phyloP scores from a whole-genome alignment of 805 yeast genomes.

The Pichia insulana region DNA sequence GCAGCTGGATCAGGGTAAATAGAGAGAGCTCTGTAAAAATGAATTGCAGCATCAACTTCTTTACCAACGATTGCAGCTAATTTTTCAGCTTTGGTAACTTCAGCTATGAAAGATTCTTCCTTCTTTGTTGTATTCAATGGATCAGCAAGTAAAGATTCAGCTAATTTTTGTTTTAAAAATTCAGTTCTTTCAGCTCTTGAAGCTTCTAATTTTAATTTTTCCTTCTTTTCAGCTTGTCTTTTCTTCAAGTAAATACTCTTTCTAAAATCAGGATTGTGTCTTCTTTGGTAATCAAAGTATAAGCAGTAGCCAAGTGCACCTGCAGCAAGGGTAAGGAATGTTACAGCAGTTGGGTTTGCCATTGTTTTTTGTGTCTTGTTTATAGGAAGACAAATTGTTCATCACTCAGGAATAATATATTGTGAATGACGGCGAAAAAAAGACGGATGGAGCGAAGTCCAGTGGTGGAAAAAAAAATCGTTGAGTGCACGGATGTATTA shows the following conservation, averaged over 20 bases:
- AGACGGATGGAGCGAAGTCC: neutral
- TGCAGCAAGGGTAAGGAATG: conserved; percentile 29
- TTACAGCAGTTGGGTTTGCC: conserved; percentile 11
- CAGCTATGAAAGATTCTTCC: conserved; percentile 73
- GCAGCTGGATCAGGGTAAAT: conserved; percentile 95
- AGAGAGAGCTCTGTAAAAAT: conserved; percentile 86
- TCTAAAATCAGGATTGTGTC: conserved; percentile 77
- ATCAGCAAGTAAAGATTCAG: conserved; percentile 53
- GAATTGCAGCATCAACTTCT: conserved; percentile 76
- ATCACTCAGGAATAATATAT: no score
- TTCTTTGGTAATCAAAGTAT: conserved; percentile 89
- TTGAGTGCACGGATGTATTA: neutral
- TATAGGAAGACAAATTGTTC: no score
- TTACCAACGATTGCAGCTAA: conserved; percentile 56
- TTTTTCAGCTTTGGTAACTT: conserved; percentile 81
- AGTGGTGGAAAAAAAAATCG: neutral
- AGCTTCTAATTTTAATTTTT: conserved; percentile 45
- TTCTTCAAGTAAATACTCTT: conserved; percentile 56
- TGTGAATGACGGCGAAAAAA: neutral
- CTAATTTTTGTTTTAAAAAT: conserved; percentile 52
- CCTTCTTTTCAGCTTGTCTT: conserved; percentile 50
- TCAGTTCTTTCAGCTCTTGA: conserved; percentile 53
- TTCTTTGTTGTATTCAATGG: conserved; percentile 62
- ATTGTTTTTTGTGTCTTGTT: conserved; percentile 4
- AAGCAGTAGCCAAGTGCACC: conserved; percentile 66